Conservation (phyloP, 2,329 filamentous ascomycete species). For the Arthrinium phaeospermum region DNA sequence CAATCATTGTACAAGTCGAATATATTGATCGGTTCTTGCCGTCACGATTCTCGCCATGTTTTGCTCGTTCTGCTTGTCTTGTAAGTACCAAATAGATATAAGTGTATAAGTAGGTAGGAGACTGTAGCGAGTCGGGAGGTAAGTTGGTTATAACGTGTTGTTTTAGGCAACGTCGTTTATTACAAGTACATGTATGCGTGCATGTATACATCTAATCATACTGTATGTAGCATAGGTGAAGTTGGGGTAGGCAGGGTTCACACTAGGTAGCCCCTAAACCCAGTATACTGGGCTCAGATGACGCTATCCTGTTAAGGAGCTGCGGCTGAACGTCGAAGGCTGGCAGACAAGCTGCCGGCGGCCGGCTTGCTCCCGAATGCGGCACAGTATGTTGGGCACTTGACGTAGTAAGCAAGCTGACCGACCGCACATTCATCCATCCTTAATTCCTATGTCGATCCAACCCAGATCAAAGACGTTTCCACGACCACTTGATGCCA, state of each 20-base stretch:
- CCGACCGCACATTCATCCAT: too few species aligned
- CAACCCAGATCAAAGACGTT: neutral
- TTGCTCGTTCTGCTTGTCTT: neutral
- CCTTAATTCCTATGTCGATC: neutral
- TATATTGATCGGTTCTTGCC: too few species aligned
- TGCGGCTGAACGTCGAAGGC: neutral
- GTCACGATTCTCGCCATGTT: neutral
- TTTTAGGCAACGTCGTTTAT: too few species aligned
- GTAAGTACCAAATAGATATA: too few species aligned
- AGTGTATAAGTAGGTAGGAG: neutral
- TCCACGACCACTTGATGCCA: neutral
- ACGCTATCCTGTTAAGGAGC: neutral
- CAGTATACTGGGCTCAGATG: neutral
- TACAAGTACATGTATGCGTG: too few species aligned
- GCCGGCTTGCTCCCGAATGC: neutral
- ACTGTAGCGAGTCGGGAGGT: too few species aligned
- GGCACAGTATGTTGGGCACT: neutral
- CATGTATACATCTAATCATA: neutral
- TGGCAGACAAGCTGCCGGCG: neutral
- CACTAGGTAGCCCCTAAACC: neutral
- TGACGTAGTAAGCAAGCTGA: neutral
- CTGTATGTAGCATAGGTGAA: neutral
- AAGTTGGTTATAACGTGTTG: too few species aligned
- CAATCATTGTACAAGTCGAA: neutral
- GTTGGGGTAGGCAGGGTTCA: neutral